Evolutionary conservation across 805 yeast genomes (phyloP), one percentile per base, ranked within the genome.

Genomic region (Naumovozyma baii): DNA sequence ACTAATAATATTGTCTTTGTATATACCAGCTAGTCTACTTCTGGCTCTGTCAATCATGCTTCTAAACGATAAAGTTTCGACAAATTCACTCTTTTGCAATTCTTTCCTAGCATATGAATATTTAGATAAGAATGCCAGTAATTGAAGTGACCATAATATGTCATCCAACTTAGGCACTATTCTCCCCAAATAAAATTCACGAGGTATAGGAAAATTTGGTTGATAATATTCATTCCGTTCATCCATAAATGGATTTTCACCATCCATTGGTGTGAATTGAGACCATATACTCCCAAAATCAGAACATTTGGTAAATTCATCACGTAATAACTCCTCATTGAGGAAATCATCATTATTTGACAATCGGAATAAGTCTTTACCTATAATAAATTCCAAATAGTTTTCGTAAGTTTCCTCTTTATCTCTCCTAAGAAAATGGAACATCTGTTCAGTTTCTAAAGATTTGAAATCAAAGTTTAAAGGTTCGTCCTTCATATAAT

Each of bases 101-200:
- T 70, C 70, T 30, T 77, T 80, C 52, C 88, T 83, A 58, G 88
- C 66, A 45, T 76, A 73, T 0, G 96, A 80, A 54, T 92, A 90
- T 61, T 90, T 90, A 3, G 96, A 87, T 32, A 88, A 84, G 60
- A 87, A 90, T 12, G 97, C 97, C 37, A 92, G 62, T 16, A 92
- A 69, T 60, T 90, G 97, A 39, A 90, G 67, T 3, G 95, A 82
- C 95, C 96, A 87, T 29, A 86, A 79, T 14, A 90, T 84, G 55
- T 90, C 98, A 57, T 90, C 96, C 46, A 84, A 94, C 41, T 85
- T 74, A 1, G 96, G 96, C 4, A 87, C 73, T n/a, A 88, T 70
- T 17, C 79, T 76, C 1, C 95, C 94, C 32, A 81, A 63, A 35
- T 67, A 60, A 50, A 78, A 78, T 18, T 62, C 61, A 38, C 85